Base-by-base conservation (phyloP, 2,329 filamentous ascomycete genomes). In the Lasiodiplodia theobromae region DNA sequence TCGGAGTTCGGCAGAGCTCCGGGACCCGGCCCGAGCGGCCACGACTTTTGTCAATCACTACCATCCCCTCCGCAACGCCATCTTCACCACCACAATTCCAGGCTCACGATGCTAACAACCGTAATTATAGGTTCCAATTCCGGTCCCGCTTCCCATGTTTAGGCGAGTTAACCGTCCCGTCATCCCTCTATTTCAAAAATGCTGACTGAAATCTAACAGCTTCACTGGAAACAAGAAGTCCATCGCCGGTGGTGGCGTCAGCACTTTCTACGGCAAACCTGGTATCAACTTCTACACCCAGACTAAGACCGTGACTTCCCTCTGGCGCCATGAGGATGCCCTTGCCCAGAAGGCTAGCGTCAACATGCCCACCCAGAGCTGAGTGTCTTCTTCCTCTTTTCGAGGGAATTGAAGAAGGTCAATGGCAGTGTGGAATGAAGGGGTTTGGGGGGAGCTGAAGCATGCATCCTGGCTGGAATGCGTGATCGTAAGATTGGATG, bases 221-320 rank as follows among this genome's bases (percentile, higher is more conserved):
- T 89, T 89, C 79, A 90, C 88, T 2, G 88, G 88, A 21, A 90
- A 90, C 79, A 87, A 99, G 90, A 94, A 92, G 86, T 93, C 90
- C 76, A 86, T 98, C 68, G 96, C 96, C 0, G 96, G 95, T 67
- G 94, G 94, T 65, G 95, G 96, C 70, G 92, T 92, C 47, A 97
- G 88, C 83, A 97, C 94, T 18, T 98, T 99, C 80, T 99, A 99
- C 82, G 96, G 96, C 73, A 92, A 92, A 81, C 93, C 94, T 0
- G 96, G 95, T 28, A 82, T 99, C 78, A 90, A 92, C 78, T 99
- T 99, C 79, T 98, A 97, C 82, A 99, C 96, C 3, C 96, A 98
- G 83, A 88, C 92, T 77, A 98, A 99, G 92, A 99, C 96, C 2
- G 96, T 99, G 60, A 99, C 96, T 66, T 91, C 93, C 73, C 83